Conservation (phyloP, 2,329 filamentous ascomycete species). For the Claviceps fusiformis region DNA sequence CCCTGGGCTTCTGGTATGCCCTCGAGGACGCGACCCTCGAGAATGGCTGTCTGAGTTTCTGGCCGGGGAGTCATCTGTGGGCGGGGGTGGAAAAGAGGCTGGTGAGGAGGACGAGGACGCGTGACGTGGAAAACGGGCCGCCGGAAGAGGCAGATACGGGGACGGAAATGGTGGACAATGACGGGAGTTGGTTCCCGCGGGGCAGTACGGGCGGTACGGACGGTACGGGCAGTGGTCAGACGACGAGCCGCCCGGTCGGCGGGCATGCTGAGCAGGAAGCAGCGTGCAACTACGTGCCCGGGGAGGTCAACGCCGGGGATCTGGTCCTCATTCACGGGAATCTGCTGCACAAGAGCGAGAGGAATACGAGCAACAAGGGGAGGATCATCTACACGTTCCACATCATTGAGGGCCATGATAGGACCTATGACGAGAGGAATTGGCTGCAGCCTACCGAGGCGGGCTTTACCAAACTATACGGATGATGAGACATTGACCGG, state of each 20-base stretch:
- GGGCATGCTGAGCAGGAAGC: too few species aligned
- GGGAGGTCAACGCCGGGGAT: constrained; percentile 81
- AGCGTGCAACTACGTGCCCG: constrained; percentile 49
- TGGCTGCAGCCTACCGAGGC: constrained; percentile 78
- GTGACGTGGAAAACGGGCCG: background rate
- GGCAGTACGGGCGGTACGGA: constrained; percentile 24
- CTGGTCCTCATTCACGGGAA: constrained; percentile 94
- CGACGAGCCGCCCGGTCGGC: background rate
- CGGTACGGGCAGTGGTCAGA: too few species aligned
- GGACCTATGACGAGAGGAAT: constrained; percentile 72
- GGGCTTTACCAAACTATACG: constrained; percentile 61
- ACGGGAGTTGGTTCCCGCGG: constrained; percentile 48
- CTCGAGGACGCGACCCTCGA: constrained; percentile 76
- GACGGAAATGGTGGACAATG: constrained; percentile 60
- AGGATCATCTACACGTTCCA: constrained; percentile 97
- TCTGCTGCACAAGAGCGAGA: constrained; percentile 89
- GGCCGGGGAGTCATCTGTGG: constrained; percentile 66
- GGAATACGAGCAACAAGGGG: constrained; percentile 72
- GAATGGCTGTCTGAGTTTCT: constrained; percentile 84
- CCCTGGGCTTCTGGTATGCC: constrained; percentile 95
- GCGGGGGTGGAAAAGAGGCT: constrained; percentile 60
- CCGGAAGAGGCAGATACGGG: constrained; percentile 28
- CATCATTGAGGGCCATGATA: constrained; percentile 68
- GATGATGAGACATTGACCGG: constrained; percentile 10
- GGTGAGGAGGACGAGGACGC: constrained; percentile 40